Evolutionary conservation across 2,329 filamentous ascomycete species (phyloP), one percentile per base, ranked within the genome.

Genomic region (Coniochaeta prunicola): DNA sequence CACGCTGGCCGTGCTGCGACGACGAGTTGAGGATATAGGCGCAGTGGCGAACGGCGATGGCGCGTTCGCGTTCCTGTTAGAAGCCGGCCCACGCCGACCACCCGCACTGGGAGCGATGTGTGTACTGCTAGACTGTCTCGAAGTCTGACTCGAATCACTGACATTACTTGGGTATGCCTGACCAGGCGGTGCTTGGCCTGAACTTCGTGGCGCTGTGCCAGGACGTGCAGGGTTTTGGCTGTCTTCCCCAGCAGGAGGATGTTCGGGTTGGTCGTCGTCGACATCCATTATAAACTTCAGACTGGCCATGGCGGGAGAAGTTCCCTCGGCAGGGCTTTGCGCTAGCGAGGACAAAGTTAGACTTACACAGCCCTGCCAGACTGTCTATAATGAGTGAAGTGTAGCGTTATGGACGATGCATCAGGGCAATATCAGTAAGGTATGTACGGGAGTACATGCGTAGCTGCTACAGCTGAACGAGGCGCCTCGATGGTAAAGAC

Each of bases 281-380:
- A 75, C 73, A 69, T 83, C 81, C 77, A 84, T 82, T 69, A 84
- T 84, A 66, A 80, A 80, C 66, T 76, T 77, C 64, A 84, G 75
- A 67, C 78, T 81, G 64, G 79, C 75, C 80, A 84, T 83, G 72
- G 70, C 71, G 69, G 70, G 31, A 58, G 64, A 59, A 59, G 63
- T 48, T 33, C 50, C n/a, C 5, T 31, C 50, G 13, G 2, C 26
- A n/a, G 50, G 12, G 26, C 7, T 31, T 26, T 17, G 50, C 40
- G 40, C 13, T 6, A 53, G 50, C 19, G 26, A 64, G 67, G 63
- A 70, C 74, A 75, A 75, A 76, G 70, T 76, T 76, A 73, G 73
- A 71, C 50, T 70, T 69, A 73, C 76, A 78, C 77, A 78, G 76
- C 76, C 76, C 71, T 64, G 73, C 71, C 73, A 69, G 70, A 71